Evolutionary conservation across 768 basidiomycete genomes (phyloP).

Genomic region (Boletellus ananas): DNA sequence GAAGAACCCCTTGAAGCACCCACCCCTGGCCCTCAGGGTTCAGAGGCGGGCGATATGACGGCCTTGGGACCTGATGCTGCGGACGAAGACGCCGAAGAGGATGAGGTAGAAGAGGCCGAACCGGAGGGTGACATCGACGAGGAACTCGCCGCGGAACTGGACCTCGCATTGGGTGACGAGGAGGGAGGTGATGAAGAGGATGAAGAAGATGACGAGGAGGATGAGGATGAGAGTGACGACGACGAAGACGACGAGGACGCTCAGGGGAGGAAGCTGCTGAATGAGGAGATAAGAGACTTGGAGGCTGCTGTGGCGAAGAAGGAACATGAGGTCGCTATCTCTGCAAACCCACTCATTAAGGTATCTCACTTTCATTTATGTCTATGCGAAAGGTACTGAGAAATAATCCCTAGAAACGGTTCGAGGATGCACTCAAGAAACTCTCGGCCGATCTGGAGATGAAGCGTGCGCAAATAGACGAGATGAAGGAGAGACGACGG

Average conservation of each 20-base stretch:
- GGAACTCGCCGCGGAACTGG: constrained; percentile 84
- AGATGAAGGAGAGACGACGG: constrained; percentile 71
- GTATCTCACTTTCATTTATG: constrained; percentile 34
- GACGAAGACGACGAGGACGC: constrained; percentile 81
- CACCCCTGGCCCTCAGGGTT: constrained; percentile 65
- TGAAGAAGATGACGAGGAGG: constrained; percentile 56
- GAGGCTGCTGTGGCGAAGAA: constrained; percentile 88
- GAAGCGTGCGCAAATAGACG: constrained; percentile 77
- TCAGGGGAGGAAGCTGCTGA: constrained; percentile 75
- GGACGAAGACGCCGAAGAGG: constrained; percentile 57
- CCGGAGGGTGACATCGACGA: constrained; percentile 82
- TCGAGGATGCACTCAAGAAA: constrained; percentile 90
- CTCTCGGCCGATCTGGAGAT: constrained; percentile 81
- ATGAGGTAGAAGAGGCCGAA: constrained; percentile 57
- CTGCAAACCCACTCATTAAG: constrained; percentile 83
- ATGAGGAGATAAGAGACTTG: constrained; percentile 86
- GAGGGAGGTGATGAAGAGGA: constrained; percentile 61
- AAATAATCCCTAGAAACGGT: constrained; percentile 62
- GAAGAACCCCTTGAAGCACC: constrained; percentile 59
- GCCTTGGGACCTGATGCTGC: constrained; percentile 52
- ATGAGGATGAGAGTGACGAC: constrained; percentile 49
- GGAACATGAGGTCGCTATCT: constrained; percentile 74
- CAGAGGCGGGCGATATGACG: constrained; percentile 60
- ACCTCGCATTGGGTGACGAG: constrained; percentile 71
- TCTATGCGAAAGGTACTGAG: not conserved